Conservation (phyloP, 768 basidiomycete genomes). For the Trametes cingulata region DNA sequence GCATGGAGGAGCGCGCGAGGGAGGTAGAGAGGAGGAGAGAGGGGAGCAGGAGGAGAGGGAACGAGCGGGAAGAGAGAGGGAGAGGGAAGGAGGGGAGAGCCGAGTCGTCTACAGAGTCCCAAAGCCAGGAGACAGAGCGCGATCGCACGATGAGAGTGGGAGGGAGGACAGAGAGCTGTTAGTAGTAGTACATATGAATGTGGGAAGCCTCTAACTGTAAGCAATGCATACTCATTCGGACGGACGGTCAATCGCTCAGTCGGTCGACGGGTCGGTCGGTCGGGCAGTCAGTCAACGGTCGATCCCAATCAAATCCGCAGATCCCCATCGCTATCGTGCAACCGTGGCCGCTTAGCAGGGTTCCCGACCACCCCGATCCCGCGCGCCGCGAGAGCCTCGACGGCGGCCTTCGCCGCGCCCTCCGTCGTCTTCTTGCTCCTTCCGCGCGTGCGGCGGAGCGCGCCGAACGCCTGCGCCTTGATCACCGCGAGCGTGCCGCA, state of each 20-base stretch:
- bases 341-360: conserved; percentile 49
- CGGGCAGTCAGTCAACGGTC: background rate
- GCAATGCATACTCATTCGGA: background rate
- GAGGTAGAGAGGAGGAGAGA: no score
- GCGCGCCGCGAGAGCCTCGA: conserved; percentile 80
- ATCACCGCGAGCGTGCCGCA: conserved; percentile 87
- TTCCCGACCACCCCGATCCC: conserved; percentile 54
- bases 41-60: background rate
- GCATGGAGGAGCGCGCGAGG: conserved; percentile 1
- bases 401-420: conserved; percentile 70
- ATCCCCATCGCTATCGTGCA: conserved; percentile 52
- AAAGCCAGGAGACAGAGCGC: conserved; percentile 7
- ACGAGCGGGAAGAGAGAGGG: background rate
- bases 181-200: conserved; percentile 23
- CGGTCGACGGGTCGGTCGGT: background rate
- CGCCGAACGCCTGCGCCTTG: conserved; percentile 89
- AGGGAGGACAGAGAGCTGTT: conserved; percentile 12
- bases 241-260: background rate
- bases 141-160: background rate
- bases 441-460: conserved; percentile 74
- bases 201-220: conserved; percentile 17
- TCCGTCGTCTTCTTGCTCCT: conserved; percentile 74
- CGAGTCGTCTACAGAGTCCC: conserved; percentile 24
- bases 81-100: conserved; percentile 3
- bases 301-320: conserved; percentile 23